Evolutionary conservation across 2,329 filamentous ascomycete genomes (phyloP), one percentile per base, ranked within the genome.

Genomic region (Metarhizium rileyi): DNA sequence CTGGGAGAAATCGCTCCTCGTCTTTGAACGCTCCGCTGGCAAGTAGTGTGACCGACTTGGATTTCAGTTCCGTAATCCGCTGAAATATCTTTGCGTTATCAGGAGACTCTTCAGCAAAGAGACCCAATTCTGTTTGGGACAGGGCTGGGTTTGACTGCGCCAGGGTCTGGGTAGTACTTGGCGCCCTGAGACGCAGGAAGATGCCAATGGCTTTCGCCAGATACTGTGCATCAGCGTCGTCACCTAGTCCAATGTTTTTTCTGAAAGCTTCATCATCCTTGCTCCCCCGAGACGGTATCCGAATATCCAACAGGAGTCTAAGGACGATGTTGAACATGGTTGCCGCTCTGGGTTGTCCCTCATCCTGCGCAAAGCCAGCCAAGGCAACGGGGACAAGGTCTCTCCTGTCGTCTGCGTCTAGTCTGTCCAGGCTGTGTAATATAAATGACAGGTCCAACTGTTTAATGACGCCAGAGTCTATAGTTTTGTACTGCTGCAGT

Each of bases 401-500:
- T 33, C 84, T 76, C 57, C 88, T 80, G 40, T 91, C 85, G 48
- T 74, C 61, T 12, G 70, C 65, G 28, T 71, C 65, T 22, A 78
- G 63, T 3, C 76, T 72, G 40, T 70, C 65, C 26, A 80, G 60
- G 40, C 91, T 93, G 62, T 95, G 88, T 61, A 94, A 87, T 35
- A 96, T 86, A 63, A 95, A 95, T 18, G 86, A 76, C 38, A 97
- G 72, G 66, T 97, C 90, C 58, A 96, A 86, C 63, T 95, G 87
- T 55, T 88, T 84, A 55, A 98, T 81, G 35, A 96, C 74, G 1
- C 83, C 73, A 12, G 83, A 84, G 36, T 81, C 74, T 35, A 80
- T 81, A 22, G 87, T 61, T 66, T 94, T 95, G 74, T 95, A 96
- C 65, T 97, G 93, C 57, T 90, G 84, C 49, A 97, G 67, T 18